Evolutionary conservation across 345 rosid species (phyloP).

Genomic region (Hibiscus trionum): DNA sequence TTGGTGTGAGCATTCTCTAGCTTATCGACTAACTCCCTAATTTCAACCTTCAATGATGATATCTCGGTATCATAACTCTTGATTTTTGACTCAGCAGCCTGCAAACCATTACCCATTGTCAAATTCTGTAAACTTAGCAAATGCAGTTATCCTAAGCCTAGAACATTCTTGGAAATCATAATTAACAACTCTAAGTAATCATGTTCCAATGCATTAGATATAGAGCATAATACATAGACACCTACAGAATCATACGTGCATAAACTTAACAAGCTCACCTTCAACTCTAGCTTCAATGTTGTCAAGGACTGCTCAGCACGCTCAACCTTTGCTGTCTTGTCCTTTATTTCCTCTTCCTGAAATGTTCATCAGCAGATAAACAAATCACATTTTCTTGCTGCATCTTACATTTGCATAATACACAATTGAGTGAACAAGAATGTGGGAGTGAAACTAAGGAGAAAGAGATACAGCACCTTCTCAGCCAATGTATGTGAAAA

Average conservation of each 20-base stretch:
- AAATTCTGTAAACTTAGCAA: background rate
- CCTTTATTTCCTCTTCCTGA: constrained; percentile 80
- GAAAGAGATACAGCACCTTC: constrained; percentile 39
- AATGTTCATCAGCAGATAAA: constrained; percentile 17
- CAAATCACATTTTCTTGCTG: background rate
- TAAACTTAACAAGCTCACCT: constrained; percentile 31
- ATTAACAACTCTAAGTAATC: background rate
- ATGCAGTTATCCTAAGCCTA: background rate
- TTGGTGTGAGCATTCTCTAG: constrained; percentile 59
- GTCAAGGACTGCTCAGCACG: constrained; percentile 75
- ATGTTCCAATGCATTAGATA: too few relatives aligned
- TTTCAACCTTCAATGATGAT: constrained; percentile 47
- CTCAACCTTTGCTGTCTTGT: constrained; percentile 56
- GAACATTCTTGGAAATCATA: background rate
- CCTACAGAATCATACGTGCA: too few relatives aligned
- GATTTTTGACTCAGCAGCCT: constrained; percentile 89
- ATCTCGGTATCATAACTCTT: constrained; percentile 66
- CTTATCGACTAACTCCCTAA: constrained; percentile 52
- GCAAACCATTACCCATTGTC: constrained; percentile 25
- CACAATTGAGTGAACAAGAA: background rate
- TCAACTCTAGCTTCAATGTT: constrained; percentile 67
- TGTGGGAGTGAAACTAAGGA: too few relatives aligned
- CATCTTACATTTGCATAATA: background rate
- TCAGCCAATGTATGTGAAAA: constrained; percentile 47
- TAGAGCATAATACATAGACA: background rate